Percentiles rank a stretch among this genome's conserved stretches.
Conservation (phyloP, 2,329 filamentous ascomycete genomes). For the Alternaria triticimaculans region DNA sequence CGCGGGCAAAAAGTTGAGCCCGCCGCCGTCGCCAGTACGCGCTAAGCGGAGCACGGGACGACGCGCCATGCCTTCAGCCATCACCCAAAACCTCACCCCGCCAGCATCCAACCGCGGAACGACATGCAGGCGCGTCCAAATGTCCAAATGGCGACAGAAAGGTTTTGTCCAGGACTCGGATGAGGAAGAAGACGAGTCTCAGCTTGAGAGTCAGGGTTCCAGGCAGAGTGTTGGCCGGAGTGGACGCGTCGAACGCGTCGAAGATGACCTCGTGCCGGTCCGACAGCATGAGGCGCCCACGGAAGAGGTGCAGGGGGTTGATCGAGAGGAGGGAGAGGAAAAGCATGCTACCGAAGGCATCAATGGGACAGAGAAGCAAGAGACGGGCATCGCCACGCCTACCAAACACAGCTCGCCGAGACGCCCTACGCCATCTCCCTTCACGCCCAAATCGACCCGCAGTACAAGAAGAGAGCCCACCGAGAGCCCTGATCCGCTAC, state of each 20-base stretch:
- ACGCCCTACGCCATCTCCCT: constrained; percentile 28
- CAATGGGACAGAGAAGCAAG: background rate
- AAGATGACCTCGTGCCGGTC: constrained; percentile 3
- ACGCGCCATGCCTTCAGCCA: constrained; percentile 29
- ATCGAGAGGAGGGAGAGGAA: background rate
- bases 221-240: constrained; percentile 17
- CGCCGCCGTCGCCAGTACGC: constrained; percentile 19
- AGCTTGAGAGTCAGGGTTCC: constrained; percentile 35
- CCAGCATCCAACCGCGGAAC: constrained; percentile 22
- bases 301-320: background rate
- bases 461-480: constrained; percentile 8
- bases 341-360: background rate
- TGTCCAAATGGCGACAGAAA: constrained; percentile 58
- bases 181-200: constrained; percentile 52
- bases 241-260: constrained; percentile 30
- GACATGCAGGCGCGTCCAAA: constrained; percentile 50
- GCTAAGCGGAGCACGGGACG: constrained; percentile 29
- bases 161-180: constrained; percentile 60
- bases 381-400: constrained; percentile 4
- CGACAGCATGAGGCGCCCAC: background rate
- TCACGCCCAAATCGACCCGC: constrained; percentile 20
- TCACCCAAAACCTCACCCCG: constrained; percentile 19
- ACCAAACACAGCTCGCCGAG: constrained; percentile 13
- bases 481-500: constrained; percentile 44
- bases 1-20: constrained; percentile 25